Conservation (phyloP, 257 asterid species). For the Jacaranda mimosifolia region DNA sequence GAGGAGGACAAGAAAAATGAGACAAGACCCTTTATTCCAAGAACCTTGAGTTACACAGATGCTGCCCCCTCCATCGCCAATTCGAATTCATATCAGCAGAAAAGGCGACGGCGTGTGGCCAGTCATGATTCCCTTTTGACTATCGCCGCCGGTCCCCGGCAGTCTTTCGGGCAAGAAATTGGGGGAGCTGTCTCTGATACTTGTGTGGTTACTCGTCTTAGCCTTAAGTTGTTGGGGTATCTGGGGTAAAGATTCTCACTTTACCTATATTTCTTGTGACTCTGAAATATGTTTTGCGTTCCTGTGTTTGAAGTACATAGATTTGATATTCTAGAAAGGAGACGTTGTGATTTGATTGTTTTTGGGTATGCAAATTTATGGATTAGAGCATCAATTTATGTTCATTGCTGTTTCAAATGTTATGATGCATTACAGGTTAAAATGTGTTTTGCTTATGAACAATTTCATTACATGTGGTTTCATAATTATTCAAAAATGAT, state of each 20-base stretch:
- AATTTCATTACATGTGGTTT: too few relatives aligned
- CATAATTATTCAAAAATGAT: too few relatives aligned
- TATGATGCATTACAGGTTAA: too few relatives aligned
- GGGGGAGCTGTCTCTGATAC: constrained; percentile 71
- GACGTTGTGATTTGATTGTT: neutral
- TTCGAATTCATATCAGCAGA: constrained; percentile 51
- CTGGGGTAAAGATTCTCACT: constrained; percentile 65
- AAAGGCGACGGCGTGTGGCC: constrained; percentile 69
- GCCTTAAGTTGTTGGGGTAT: constrained; percentile 64
- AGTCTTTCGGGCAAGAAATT: constrained; percentile 49
- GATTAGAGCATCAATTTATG: neutral
- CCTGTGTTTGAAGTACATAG: constrained; percentile 1
- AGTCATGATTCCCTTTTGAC: constrained; percentile 62
- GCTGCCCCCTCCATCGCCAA: neutral
- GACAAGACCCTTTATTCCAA: constrained; percentile 64
- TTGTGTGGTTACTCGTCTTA: constrained; percentile 60
- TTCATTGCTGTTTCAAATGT: neutral
- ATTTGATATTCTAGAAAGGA: neutral
- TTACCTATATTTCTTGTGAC: neutral
- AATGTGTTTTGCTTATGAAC: too few relatives aligned
- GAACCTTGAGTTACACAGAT: constrained; percentile 60
- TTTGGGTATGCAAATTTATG: constrained; percentile 12
- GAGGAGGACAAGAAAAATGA: constrained; percentile 62
- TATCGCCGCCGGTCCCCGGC: constrained; percentile 42
- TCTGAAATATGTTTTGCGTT: neutral